These are phyloP conservation scores for Pugionium dolabratum DNA, from an alignment of 345 rosid genomes.

Conservation along the genomic window DNA sequence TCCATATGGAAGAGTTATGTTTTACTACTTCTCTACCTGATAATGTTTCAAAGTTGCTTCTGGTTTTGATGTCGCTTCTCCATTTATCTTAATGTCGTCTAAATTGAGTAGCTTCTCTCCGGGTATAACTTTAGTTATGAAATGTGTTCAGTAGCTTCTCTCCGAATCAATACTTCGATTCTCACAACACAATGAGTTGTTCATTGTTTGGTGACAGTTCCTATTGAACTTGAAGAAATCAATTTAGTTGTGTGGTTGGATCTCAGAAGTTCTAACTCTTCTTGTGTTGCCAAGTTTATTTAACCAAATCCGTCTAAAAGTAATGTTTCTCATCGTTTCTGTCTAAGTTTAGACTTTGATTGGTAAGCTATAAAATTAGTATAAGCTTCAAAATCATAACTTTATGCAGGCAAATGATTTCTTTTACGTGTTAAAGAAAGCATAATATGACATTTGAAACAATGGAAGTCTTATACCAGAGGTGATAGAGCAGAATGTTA, in stretches of 20 bases:
- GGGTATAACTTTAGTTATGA: too few species aligned
- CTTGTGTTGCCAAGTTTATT: conserved; percentile 8
- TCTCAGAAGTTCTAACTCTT: neutral
- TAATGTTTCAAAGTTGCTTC: too few species aligned
- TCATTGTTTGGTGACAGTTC: conserved; percentile 6
- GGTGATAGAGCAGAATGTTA: neutral
- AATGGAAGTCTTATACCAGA: conserved; percentile 10
- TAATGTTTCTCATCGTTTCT: neutral
- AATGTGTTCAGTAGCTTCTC: too few species aligned
- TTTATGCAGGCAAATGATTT: neutral
- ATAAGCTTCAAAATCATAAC: neutral
- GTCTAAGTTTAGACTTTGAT: neutral
- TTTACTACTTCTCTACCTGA: too few species aligned
- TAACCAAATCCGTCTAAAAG: conserved; percentile 5
- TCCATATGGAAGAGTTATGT: too few species aligned
- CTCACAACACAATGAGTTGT: too few species aligned
- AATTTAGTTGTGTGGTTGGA: conserved; percentile 10
- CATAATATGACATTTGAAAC: neutral
- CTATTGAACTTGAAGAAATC: conserved; percentile 23
- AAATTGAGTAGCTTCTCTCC: too few species aligned
- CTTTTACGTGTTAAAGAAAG: neutral
- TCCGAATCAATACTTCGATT: too few species aligned
- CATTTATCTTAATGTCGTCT: too few species aligned
- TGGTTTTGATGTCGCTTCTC: too few species aligned
- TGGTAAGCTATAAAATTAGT: neutral